Evolutionary conservation across 805 yeast species (phyloP).

Genomic region (Candida sonorensis): DNA sequence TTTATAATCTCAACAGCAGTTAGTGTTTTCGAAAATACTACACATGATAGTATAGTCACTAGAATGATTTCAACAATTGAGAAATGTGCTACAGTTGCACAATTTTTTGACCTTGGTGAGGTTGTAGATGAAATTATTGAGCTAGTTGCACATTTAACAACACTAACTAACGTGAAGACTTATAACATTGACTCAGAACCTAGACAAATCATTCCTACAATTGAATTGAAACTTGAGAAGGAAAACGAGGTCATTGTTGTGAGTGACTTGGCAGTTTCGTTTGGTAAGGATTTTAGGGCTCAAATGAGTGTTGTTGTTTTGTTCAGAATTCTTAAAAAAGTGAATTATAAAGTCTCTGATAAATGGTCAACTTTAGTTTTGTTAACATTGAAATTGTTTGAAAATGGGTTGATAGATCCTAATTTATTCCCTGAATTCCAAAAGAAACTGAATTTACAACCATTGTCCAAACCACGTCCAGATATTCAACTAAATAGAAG

Average conservation of each 20-base stretch:
- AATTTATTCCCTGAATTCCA: slow-evolving; percentile 61
- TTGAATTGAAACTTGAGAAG: slow-evolving; percentile 43
- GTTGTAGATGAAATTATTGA: slow-evolving; percentile 63
- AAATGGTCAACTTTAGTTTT: slow-evolving; percentile 56
- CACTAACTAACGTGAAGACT: slow-evolving; percentile 42
- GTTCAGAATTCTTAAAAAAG: slow-evolving; percentile 66
- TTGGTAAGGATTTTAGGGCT: slow-evolving; percentile 88
- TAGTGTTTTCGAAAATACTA: slow-evolving; percentile 76
- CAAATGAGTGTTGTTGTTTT: slow-evolving; percentile 84
- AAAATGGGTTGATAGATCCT: slow-evolving; percentile 66
- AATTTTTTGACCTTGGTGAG: slow-evolving; percentile 47
- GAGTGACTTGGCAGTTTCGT: slow-evolving; percentile 71
- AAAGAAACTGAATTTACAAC: slow-evolving; percentile 42
- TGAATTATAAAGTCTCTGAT: slow-evolving; percentile 39
- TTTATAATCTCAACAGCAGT: slow-evolving; percentile 67
- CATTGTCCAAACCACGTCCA: slow-evolving; percentile 58
- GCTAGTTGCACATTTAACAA: slow-evolving; percentile 60
- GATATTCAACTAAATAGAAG: slow-evolving; percentile 56
- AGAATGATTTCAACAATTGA: slow-evolving; percentile 85
- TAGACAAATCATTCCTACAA: slow-evolving; percentile 37
- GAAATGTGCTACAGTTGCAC: slow-evolving; percentile 73
- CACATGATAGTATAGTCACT: slow-evolving; percentile 84
- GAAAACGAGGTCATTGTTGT: slow-evolving; percentile 60
- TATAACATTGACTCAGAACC: slow-evolving; percentile 22
- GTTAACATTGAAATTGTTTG: slow-evolving; percentile 58